phyloP scores from a whole-genome alignment of 345 rosid species.

The Populus pruinosa region DNA sequence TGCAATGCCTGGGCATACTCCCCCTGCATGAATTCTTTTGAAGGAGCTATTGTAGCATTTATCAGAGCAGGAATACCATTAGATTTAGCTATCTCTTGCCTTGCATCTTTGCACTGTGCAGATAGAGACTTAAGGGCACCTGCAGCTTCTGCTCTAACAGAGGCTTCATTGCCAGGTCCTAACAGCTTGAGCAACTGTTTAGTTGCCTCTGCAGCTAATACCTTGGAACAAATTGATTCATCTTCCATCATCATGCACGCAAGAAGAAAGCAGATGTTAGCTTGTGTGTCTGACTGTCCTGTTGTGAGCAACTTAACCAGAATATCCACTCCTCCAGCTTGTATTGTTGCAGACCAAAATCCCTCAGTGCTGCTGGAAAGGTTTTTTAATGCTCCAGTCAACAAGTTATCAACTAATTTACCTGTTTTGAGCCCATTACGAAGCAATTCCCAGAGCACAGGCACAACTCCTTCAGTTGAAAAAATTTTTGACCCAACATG shows the following conservation, averaged over 20 bases:
- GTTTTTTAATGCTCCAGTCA: constrained; percentile 92
- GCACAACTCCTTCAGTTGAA: constrained; percentile 99
- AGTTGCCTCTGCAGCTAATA: constrained; percentile 87
- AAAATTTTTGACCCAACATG: constrained; percentile 98
- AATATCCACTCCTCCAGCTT: constrained; percentile 94
- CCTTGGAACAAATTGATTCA: constrained; percentile 78
- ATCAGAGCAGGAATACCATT: constrained; percentile 93
- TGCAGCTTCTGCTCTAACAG: constrained; percentile 99
- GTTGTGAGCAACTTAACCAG: constrained; percentile 88
- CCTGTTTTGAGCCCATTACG: constrained; percentile 71
- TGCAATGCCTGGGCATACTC: constrained; percentile 96
- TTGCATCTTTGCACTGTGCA: constrained; percentile 87
- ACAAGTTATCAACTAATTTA: constrained; percentile 75
- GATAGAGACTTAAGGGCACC: constrained; percentile 97
- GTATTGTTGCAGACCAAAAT: constrained; percentile 86
- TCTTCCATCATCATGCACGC: constrained; percentile 97
- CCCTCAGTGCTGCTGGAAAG: constrained; percentile 93
- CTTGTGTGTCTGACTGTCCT: constrained; percentile 78
- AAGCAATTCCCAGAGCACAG: constrained; percentile 85
- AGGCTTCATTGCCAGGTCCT: constrained; percentile 92
- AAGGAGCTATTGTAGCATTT: constrained; percentile 98
- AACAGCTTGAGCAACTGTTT: constrained; percentile 81
- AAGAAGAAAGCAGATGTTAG: constrained; percentile 95
- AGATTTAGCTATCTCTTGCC: constrained; percentile 76
- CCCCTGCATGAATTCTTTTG: constrained; percentile 99